Evolutionary conservation across 306 rosid species (phyloP).

Genomic region (Medicago truncatula): DNA sequence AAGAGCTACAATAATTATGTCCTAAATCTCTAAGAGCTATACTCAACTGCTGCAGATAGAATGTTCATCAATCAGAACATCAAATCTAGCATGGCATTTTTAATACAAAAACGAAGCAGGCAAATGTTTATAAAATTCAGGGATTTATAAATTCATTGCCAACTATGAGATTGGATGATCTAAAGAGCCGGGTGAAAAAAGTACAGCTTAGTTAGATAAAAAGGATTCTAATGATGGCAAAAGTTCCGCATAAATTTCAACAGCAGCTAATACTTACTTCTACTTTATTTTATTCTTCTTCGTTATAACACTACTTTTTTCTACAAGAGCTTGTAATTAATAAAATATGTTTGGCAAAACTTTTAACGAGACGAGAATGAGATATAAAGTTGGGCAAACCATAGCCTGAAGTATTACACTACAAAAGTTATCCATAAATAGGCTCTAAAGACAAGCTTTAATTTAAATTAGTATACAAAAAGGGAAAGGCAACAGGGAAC

Average conservation of each 20-base stretch:
- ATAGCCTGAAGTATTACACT: background rate
- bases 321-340: too few species aligned
- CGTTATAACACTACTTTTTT: too few species aligned
- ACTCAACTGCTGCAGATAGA: conserved; percentile 12
- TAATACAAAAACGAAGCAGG: conserved; percentile 12
- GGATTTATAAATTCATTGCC: conserved; percentile 25
- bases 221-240: too few species aligned
- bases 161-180: conserved; percentile 15
- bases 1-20: conserved; percentile 9
- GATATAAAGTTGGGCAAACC: too few species aligned
- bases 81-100: conserved; percentile 25
- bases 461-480: background rate
- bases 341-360: too few species aligned
- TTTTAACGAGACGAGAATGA: too few species aligned
- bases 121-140: conserved; percentile 25
- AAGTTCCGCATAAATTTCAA: too few species aligned
- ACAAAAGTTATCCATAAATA: background rate
- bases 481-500: conserved; percentile 3
- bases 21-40: conserved; percentile 23
- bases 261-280: too few species aligned
- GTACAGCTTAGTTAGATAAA: background rate
- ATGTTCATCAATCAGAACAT: conserved; percentile 12
- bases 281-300: too few species aligned
- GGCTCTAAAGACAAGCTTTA: conserved; percentile 8
- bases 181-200: conserved; percentile 6